Base-by-base conservation (phyloP, 1,284 basidiomycete species). In the Abortiporus biennis region DNA sequence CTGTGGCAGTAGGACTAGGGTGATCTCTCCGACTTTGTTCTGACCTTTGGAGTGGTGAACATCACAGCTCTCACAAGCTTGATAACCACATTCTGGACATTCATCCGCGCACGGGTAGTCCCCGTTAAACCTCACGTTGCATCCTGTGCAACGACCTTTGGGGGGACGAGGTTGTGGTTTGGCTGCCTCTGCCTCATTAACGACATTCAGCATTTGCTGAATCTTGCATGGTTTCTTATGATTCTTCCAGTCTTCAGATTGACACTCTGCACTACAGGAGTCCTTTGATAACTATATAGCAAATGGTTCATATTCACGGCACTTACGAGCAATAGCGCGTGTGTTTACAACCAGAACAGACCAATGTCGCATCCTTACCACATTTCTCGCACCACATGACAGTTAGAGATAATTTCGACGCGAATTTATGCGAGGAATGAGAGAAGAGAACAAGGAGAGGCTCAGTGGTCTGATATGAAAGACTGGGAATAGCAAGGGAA, bases 181-280 rank as follows among this genome's bases (percentile, higher is more conserved):
- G 8, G 43, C 45, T 12, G 47, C 48, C 21, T 50, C 41, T 40
- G 55, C 47, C 17, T 55, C 49, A 42, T 62, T 46, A 42, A 55
- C 44, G 16, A 42, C 30, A 45, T 61, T 57, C 15, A 62, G 41
- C 35, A 57, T 51, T 41, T 61, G 52, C 16, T 65, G 52, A 3
- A 66, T 56, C 41, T 61, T 52, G 48, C 65, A 68, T 22, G 55
- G 58, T 33, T 58, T 60, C 49, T 67, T 66, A 45, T 65, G 64
- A 0, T 27, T 47, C 9, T 55, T 47, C 64, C 64, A 67, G 40
- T 55, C 50, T 13, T 42, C 43, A 31, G 54, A 54, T 43, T 65
- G 62, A 43, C 57, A 64, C 31, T 46, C 46, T 32, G 38, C 44
- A 16, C 53, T 52, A 29, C 8, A 23, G 17, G 13, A 37, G 9